phyloP scores from a whole-genome alignment of 345 rosid species.

The Gossypium bickii region DNA sequence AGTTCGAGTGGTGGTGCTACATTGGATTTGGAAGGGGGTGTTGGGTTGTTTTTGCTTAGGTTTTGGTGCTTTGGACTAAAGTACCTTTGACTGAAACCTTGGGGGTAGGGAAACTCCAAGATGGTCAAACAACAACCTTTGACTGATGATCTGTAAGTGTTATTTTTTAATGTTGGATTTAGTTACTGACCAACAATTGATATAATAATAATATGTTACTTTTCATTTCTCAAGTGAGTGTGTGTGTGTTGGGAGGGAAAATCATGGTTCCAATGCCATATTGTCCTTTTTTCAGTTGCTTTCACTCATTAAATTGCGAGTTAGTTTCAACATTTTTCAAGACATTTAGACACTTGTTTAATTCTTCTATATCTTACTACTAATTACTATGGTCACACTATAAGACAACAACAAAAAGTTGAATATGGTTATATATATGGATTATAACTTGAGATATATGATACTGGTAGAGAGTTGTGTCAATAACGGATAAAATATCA shows the following conservation, averaged over 20 bases:
- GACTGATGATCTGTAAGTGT: neutral
- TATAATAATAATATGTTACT: neutral
- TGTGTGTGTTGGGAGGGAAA: neutral
- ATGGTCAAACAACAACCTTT: conserved; percentile 5
- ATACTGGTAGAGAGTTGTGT: too few species aligned
- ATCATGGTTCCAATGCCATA: neutral
- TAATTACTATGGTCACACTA: neutral
- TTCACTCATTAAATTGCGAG: neutral
- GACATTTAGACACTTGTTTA: neutral
- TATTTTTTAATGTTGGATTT: neutral
- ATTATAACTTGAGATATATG: too few species aligned
- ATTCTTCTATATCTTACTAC: too few species aligned
- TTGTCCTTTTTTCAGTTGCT: neutral
- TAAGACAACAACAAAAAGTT: too few species aligned
- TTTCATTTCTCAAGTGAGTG: neutral
- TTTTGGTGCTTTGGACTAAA: neutral
- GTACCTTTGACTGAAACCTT: conserved; percentile 1
- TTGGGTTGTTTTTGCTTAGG: conserved; percentile 2
- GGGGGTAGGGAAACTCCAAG: neutral
- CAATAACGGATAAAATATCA: too few species aligned
- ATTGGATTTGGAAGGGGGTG: neutral
- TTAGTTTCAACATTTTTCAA: neutral
- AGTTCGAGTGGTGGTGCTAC: neutral
- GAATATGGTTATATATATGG: too few species aligned
- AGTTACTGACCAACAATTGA: neutral